Evolutionary conservation across 2,329 filamentous ascomycete genomes (phyloP).

Genomic region (Aspergillus aculeatus): DNA sequence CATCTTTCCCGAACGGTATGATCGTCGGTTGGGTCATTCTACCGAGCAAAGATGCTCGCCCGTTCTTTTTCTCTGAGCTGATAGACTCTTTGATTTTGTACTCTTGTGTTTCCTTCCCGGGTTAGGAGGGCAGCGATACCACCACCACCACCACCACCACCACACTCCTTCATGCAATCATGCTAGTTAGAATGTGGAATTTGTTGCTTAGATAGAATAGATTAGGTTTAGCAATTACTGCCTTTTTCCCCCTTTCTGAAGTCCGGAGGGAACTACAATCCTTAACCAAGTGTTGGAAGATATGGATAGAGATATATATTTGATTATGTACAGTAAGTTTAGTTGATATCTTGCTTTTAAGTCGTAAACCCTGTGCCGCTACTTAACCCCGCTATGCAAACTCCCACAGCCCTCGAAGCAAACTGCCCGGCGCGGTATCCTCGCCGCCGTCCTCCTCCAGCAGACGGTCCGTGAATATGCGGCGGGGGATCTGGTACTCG

Average conservation of each 20-base stretch:
- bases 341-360: background rate
- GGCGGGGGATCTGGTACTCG: constrained; percentile 91
- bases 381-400: constrained; percentile 24
- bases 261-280: too few species aligned
- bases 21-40: too few species aligned
- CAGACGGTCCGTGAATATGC: constrained; percentile 60
- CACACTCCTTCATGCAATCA: background rate
- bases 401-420: constrained; percentile 41
- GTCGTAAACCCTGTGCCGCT: background rate
- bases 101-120: background rate
- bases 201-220: constrained; percentile 8
- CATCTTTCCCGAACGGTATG: background rate
- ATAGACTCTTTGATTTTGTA: background rate
- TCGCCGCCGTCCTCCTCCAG: constrained; percentile 41
- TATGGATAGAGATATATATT: background rate
- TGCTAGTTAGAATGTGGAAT: background rate
- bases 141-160: background rate
- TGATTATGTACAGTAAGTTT: constrained; percentile 20
- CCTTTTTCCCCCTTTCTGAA: too few species aligned
- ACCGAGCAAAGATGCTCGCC: too few species aligned
- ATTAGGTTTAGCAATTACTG: too few species aligned
- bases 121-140: constrained; percentile 1
- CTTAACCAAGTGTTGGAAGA: background rate
- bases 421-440: constrained; percentile 37
- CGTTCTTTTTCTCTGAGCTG: too few species aligned